Evolutionary conservation across 2,329 filamentous ascomycete genomes (phyloP).

Genomic region (Fonsecaea multimorphosa): DNA sequence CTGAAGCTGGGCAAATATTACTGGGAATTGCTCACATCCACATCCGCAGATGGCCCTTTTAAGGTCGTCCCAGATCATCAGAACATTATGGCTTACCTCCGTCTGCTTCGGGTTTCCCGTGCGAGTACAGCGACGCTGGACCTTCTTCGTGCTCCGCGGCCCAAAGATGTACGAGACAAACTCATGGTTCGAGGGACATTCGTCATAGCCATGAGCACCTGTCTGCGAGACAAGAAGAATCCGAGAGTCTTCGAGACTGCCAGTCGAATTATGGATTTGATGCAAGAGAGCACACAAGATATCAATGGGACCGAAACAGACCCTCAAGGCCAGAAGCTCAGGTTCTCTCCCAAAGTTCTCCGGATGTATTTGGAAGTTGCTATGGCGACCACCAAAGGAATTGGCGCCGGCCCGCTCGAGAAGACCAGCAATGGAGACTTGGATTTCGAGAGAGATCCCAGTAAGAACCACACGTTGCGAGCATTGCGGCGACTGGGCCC

Average conservation of each 20-base stretch:
- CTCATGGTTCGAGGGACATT: constrained; percentile 60
- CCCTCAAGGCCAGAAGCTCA: constrained; percentile 23
- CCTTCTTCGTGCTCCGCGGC: constrained; percentile 59
- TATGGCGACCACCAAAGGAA: constrained; percentile 37
- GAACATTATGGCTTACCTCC: constrained; percentile 73
- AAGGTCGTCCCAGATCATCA: constrained; percentile 72
- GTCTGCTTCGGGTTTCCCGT: constrained; percentile 68
- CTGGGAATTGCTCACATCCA: constrained; percentile 75
- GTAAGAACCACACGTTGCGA: constrained; percentile 36
- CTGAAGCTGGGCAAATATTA: constrained; percentile 72
- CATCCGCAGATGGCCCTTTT: constrained; percentile 54
- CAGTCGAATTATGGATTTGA: constrained; percentile 67
- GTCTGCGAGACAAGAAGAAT: constrained; percentile 78
- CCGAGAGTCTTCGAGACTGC: constrained; percentile 70
- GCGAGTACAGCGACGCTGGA: constrained; percentile 67
- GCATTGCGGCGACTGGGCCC: constrained; percentile 33
- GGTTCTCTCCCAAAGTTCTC: constrained; percentile 36
- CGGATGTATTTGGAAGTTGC: constrained; percentile 37
- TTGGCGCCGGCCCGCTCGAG: constrained; percentile 27
- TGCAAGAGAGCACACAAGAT: constrained; percentile 51
- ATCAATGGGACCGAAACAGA: constrained; percentile 10
- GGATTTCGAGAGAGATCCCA: constrained; percentile 37
- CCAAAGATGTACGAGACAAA: constrained; percentile 56
- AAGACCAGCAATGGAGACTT: constrained; percentile 35
- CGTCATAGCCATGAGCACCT: constrained; percentile 74